Evolutionary conservation across 2,329 filamentous ascomycete genomes (phyloP).

Genomic region (Nigrospora oryzae): DNA sequence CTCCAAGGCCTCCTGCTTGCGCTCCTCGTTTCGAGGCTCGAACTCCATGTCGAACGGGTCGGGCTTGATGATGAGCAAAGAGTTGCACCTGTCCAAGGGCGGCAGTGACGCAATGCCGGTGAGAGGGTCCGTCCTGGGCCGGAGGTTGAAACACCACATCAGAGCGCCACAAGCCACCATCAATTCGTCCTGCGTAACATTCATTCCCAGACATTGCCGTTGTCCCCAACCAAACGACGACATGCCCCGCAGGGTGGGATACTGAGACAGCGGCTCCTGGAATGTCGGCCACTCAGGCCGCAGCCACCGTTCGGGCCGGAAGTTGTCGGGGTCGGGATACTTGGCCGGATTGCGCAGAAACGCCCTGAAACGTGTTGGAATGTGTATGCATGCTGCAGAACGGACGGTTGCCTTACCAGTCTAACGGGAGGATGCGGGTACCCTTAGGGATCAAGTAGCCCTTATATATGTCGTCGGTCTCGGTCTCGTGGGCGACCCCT

Average conservation of each 20-base stretch:
- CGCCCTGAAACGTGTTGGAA: slow-evolving; percentile 24
- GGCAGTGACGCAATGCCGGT: slow-evolving; percentile 32
- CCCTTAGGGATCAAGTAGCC: slow-evolving; percentile 42
- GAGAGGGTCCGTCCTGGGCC: slow-evolving; percentile 31
- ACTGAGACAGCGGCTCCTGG: slow-evolving; percentile 38
- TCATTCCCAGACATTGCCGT: slow-evolving; percentile 28
- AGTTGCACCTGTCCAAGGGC: slow-evolving; percentile 40
- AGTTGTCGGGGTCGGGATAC: slow-evolving; percentile 40
- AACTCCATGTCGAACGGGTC: slow-evolving; percentile 46
- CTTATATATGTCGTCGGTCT: slow-evolving; percentile 38
- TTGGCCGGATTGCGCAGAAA: slow-evolving; percentile 41
- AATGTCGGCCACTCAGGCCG: slow-evolving; percentile 42
- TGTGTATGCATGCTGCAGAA: neutral
- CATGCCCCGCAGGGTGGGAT: slow-evolving; percentile 43
- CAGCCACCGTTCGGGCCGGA: slow-evolving; percentile 45
- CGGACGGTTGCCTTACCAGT: slow-evolving; percentile 19
- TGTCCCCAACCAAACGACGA: slow-evolving; percentile 47
- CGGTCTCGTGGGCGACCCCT: slow-evolving; percentile 42
- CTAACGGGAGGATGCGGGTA: slow-evolving; percentile 29
- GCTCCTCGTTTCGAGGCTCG: slow-evolving; percentile 34
- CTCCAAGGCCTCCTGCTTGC: slow-evolving; percentile 26
- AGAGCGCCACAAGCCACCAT: slow-evolving; percentile 40
- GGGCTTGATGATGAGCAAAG: slow-evolving; percentile 48
- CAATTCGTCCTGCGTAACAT: slow-evolving; percentile 33
- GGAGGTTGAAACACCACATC: slow-evolving; percentile 32